Conservation (phyloP, 805 yeast species). For the Saccharomycopsis lassenensis region DNA sequence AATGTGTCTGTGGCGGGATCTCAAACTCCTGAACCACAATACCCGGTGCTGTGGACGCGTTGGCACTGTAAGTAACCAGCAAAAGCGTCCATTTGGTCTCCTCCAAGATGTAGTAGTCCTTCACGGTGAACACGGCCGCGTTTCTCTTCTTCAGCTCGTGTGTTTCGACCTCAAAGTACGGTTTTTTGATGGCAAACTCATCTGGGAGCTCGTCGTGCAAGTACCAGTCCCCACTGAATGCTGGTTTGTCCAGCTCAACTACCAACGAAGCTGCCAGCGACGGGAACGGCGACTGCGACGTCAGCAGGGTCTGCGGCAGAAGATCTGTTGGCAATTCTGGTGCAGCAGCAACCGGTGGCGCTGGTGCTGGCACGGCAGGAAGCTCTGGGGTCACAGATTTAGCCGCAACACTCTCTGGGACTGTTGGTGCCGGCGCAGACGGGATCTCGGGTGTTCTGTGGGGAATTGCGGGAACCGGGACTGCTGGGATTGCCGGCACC, state of each 20-base stretch:
- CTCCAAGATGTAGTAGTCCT: constrained; percentile 10
- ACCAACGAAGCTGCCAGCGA: too few species aligned
- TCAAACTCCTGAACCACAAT: background rate
- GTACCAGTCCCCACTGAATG: too few species aligned
- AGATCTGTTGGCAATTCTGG: constrained; percentile 1
- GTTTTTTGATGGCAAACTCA: too few species aligned
- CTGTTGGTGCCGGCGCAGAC: constrained; percentile 2
- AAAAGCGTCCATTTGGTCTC: constrained; percentile 28
- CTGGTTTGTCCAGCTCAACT: too few species aligned
- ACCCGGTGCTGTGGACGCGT: constrained; percentile 34
- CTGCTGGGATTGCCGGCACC: constrained; percentile 6
- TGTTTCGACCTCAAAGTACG: too few species aligned
- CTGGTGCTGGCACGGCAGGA: constrained; percentile 20
- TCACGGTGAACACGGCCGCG: too few species aligned
- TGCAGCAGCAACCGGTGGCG: constrained; percentile 5
- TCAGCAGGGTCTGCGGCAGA: background rate
- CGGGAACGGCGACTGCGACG: background rate
- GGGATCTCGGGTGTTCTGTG: background rate
- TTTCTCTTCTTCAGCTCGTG: too few species aligned
- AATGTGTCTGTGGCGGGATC: too few species aligned
- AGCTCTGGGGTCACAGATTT: constrained; percentile 10
- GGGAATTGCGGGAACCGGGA: constrained; percentile 17
- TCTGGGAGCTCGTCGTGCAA: too few species aligned
- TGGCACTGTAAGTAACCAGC: constrained; percentile 43
- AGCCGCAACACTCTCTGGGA: constrained; percentile 9